Base-by-base conservation (phyloP, 345 rosid genomes). In the Odontarrhena argentea region DNA sequence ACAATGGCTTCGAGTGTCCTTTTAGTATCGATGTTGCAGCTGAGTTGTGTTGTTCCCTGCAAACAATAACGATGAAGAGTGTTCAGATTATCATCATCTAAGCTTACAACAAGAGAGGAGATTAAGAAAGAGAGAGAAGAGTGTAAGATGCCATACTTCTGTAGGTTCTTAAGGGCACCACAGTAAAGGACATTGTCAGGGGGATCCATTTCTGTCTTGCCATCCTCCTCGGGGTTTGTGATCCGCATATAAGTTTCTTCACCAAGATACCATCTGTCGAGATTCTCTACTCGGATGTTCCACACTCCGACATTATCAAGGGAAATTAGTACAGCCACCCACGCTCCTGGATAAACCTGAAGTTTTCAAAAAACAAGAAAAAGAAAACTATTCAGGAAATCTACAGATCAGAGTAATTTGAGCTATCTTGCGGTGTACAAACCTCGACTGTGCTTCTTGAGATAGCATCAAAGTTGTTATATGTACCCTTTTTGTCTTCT, bases 261-360 rank as follows among this genome's bases (percentile, higher is more conserved):
- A 13, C 99, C 99, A 3, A 94, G 86, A 77, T 91, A 82, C 96
- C 95, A 87, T 70, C 96, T 79, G 66, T 94, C 96, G 11, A 94
- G 88, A 73, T 91, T 94, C 71, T 94, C 99, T 11, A 79, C 83
- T 76, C 99, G 80, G 11, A 91, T 76, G 80, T 91, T 88, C 99
- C 99, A 94, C 22, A 84, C 81, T 49, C 99, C 99, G 2, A 74
- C 89, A 67, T 87, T 91, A 60, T 94, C 99, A 3, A 94, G 87
- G 28, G 97, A 91, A 7, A 81, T 64, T 11, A 81, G 78, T 12
- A 87, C 73, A 4, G 99, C 99, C 7, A 97, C 86, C 97, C 99
- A 94, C 59, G 79, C 97, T 48, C 96, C 92, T 7, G 97, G 95
- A 43, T 86, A 87, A 6, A 91, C 99, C 99, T 94, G 64, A 48